Percentiles rank a stretch among this genome's conserved stretches.
These are phyloP conservation scores for Phytopythium delawarense DNA, from an alignment of 352 stramenopile species.

Conservation along the genomic window DNA sequence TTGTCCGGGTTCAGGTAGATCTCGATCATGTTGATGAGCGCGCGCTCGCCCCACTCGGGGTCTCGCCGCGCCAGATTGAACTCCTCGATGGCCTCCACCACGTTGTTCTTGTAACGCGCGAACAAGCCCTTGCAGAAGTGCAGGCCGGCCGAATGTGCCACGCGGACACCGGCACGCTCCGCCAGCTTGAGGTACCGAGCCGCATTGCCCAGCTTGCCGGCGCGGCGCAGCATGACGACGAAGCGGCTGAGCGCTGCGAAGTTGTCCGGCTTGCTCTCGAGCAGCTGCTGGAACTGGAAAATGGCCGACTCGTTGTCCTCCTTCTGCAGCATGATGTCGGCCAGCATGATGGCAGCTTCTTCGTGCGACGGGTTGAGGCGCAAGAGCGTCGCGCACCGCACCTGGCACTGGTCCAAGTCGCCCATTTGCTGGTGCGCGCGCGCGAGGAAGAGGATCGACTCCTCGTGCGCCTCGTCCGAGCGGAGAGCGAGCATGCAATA, in stretches of 20 bases:
- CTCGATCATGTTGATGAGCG: constrained; percentile 92
- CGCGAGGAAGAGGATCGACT: constrained; percentile 82
- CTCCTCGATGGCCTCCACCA: constrained; percentile 86
- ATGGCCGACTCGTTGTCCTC: constrained; percentile 87
- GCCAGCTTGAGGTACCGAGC: constrained; percentile 80
- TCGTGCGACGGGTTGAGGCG: constrained; percentile 78
- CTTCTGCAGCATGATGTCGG: constrained; percentile 87
- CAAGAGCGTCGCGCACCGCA: constrained; percentile 79
- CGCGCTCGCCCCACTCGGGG: constrained; percentile 81
- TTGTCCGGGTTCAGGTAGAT: constrained; percentile 94
- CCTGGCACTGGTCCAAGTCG: constrained; percentile 85
- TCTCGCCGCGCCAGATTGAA: constrained; percentile 90
- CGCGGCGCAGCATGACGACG: constrained; percentile 82
- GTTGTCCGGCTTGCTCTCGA: constrained; percentile 88
- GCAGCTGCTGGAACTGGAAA: constrained; percentile 87
- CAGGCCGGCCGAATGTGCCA: constrained; percentile 78
- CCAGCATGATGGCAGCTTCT: constrained; percentile 88
- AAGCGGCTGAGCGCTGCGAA: constrained; percentile 88
- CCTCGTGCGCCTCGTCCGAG: constrained; percentile 76
- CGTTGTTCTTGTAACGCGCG: constrained; percentile 86
- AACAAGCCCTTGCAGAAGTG: constrained; percentile 91
- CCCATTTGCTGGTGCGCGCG: constrained; percentile 61
- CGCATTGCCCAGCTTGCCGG: constrained; percentile 73
- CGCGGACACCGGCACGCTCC: constrained; percentile 58
- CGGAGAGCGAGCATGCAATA: constrained; percentile 76